Conservation (phyloP, 805 yeast genomes). For the Saccharomycopsis sp. region DNA sequence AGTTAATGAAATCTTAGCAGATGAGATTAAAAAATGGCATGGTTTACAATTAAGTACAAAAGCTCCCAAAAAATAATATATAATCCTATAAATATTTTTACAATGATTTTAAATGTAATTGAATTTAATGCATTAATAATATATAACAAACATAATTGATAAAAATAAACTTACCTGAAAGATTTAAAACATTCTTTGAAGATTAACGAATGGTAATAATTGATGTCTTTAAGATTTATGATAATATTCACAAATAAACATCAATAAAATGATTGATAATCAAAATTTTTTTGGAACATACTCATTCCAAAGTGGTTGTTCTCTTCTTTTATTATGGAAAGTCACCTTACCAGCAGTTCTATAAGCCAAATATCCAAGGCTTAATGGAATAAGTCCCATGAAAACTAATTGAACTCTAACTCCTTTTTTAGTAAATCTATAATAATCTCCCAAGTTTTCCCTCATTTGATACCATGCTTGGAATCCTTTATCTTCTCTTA, state of each 20-base stretch:
- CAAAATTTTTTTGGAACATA: constrained; percentile 14
- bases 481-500: constrained; percentile 16
- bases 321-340: constrained; percentile 12
- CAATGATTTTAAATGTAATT: too few relatives aligned
- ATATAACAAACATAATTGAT: too few relatives aligned
- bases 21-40: constrained; percentile 88
- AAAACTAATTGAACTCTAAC: constrained; percentile 15
- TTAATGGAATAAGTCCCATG: constrained; percentile 25
- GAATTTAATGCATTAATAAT: too few relatives aligned
- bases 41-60: constrained; percentile 82
- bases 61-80: constrained; percentile 26
- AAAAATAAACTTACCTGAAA: too few relatives aligned
- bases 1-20: constrained; percentile 72
- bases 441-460: constrained; percentile 18
- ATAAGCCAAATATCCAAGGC: constrained; percentile 25
- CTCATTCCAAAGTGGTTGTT: constrained; percentile 12
- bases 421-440: constrained; percentile 17
- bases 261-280: too few relatives aligned
- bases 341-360: constrained; percentile 20
- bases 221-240: too few relatives aligned
- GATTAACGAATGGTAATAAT: too few relatives aligned
- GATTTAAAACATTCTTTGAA: too few relatives aligned
- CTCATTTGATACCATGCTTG: constrained; percentile 16
- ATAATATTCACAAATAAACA: too few relatives aligned
- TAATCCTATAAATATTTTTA: too few relatives aligned